Evolutionary conservation across 176 grass and related monocot genomes (phyloP).

Genomic region (Urochloa ruziziensis): DNA sequence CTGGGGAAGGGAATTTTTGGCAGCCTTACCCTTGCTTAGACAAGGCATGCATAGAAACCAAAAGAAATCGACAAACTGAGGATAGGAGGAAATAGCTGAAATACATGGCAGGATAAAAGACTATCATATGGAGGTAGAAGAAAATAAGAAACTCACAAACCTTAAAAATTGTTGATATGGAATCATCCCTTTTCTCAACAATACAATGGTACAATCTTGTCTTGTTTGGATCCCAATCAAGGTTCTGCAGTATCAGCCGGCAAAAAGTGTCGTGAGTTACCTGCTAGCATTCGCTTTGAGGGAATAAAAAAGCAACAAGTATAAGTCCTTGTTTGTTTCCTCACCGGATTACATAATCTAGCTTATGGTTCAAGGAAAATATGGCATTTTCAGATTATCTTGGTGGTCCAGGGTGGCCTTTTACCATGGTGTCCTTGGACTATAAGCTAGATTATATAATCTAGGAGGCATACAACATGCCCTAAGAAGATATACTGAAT

Average conservation of each 20-base stretch:
- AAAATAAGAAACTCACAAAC: constrained; percentile 18
- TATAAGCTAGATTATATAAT: too few species aligned
- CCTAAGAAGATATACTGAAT: neutral
- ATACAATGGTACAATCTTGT: constrained; percentile 61
- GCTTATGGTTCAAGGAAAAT: too few species aligned
- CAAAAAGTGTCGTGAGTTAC: neutral
- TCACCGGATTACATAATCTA: too few species aligned
- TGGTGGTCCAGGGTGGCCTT: too few species aligned
- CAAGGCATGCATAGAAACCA: neutral
- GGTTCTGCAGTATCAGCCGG: constrained; percentile 43
- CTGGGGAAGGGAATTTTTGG: neutral
- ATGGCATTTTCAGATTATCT: too few species aligned
- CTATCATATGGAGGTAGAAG: neutral
- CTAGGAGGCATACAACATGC: too few species aligned
- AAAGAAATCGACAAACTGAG: neutral
- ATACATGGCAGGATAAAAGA: neutral
- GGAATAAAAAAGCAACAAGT: neutral
- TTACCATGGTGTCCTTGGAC: too few species aligned
- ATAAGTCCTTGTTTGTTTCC: too few species aligned
- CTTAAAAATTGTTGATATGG: constrained; percentile 42
- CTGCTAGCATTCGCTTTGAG: neutral
- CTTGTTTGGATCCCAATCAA: constrained; percentile 53
- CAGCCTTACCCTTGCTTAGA: neutral
- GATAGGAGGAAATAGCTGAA: neutral
- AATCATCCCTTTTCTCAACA: constrained; percentile 48